Conservation (phyloP, 2,329 filamentous ascomycete species). For the Laburnicola sp. region DNA sequence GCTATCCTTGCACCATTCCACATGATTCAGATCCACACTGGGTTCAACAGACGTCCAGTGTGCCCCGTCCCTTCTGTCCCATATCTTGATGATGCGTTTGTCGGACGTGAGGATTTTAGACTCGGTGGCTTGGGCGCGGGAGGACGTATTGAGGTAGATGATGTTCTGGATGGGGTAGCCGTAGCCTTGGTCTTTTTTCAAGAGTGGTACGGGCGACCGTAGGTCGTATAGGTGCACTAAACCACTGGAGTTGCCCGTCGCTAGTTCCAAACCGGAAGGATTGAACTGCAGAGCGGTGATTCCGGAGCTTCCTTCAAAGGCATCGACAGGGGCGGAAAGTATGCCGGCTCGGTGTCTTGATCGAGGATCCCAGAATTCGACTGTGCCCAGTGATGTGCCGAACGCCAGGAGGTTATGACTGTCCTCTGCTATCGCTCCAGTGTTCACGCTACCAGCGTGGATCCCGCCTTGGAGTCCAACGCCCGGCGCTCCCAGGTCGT, state of each 20-base stretch:
- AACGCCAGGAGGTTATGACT: slow-evolving; percentile 92
- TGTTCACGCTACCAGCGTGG: slow-evolving; percentile 82
- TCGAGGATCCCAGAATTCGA: slow-evolving; percentile 94
- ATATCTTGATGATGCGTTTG: slow-evolving; percentile 96
- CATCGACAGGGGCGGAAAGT: slow-evolving; percentile 59
- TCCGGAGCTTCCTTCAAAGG: slow-evolving; percentile 55
- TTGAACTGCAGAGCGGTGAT: slow-evolving; percentile 89
- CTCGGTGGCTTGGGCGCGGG: slow-evolving; percentile 66
- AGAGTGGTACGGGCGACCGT: slow-evolving; percentile 78
- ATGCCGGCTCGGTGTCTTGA: slow-evolving; percentile 80
- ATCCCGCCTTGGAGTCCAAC: slow-evolving; percentile 89
- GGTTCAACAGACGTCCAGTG: slow-evolving; percentile 97
- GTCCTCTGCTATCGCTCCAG: slow-evolving; percentile 80
- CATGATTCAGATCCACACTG: slow-evolving; percentile 89
- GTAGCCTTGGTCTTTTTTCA: slow-evolving; percentile 95
- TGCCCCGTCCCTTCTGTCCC: slow-evolving; percentile 79
- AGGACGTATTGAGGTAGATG: slow-evolving; percentile 62
- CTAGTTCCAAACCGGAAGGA: slow-evolving; percentile 78
- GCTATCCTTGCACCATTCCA: slow-evolving; percentile 87
- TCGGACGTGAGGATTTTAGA: slow-evolving; percentile 87
- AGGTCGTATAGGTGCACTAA: slow-evolving; percentile 91
- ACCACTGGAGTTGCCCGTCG: slow-evolving; percentile 84
- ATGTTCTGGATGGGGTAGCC: slow-evolving; percentile 90
- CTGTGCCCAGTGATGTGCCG: slow-evolving; percentile 90
- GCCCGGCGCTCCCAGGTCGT: slow-evolving; percentile 68